Evolutionary conservation across 2,329 filamentous ascomycete species (phyloP).

Genomic region (Onygenales sp.): DNA sequence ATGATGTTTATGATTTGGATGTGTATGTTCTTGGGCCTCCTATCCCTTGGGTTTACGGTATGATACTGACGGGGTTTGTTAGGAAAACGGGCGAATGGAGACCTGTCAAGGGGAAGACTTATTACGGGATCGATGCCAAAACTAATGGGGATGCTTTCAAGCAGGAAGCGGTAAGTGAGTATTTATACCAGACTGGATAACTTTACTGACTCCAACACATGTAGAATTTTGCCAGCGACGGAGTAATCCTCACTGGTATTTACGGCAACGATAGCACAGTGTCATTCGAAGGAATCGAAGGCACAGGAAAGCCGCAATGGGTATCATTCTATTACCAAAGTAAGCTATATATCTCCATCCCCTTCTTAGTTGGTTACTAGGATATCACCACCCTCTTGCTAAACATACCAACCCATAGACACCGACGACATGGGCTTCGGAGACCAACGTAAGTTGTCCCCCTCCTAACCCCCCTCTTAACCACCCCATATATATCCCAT

Average conservation of each 20-base stretch:
- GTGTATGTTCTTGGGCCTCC: conserved; percentile 20
- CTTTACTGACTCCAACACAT: neutral
- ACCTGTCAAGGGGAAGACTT: conserved; percentile 39
- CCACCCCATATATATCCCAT: neutral
- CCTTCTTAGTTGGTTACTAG: neutral
- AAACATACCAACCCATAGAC: conserved; percentile 16
- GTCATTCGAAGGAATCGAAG: conserved; percentile 41
- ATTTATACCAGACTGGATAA: too few species aligned
- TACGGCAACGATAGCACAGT: conserved; percentile 47
- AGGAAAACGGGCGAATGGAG: conserved; percentile 40
- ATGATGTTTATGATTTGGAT: conserved; percentile 48
- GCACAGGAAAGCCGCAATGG: conserved; percentile 45
- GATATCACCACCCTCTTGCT: neutral
- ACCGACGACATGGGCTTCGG: conserved; percentile 54
- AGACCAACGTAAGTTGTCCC: conserved; percentile 12
- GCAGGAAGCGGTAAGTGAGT: conserved; percentile 38
- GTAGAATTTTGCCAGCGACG: conserved; percentile 38
- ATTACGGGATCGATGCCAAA: conserved; percentile 37
- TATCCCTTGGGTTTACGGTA: neutral
- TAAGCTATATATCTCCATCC: conserved; percentile 1
- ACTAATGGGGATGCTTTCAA: conserved; percentile 41
- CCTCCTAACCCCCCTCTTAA: neutral
- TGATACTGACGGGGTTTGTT: neutral
- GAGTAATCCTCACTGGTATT: conserved; percentile 43
- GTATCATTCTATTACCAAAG: conserved; percentile 50